Base-by-base conservation (phyloP, 2,329 filamentous ascomycete genomes). In the Ophiostoma australiae region DNA sequence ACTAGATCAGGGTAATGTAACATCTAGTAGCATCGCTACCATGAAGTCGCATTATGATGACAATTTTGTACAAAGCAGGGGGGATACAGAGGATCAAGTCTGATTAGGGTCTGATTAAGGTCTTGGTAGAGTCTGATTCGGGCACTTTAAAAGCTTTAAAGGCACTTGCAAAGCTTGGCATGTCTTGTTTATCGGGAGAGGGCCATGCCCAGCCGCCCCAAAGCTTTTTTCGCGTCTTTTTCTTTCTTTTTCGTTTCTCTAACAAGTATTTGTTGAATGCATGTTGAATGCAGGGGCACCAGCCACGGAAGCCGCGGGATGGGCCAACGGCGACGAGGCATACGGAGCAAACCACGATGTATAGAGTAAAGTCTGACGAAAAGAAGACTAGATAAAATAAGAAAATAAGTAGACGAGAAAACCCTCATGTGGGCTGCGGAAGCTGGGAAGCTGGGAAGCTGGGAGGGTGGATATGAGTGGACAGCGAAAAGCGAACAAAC, bases 151-250 rank as follows among this genome's bases (percentile, higher is more conserved):
- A 27, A 11, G 52, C 52, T 58, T 58, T 13, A 27, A 27, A 27
- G 23, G 52, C 52, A 58, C 52, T 58, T 27, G 58, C 5, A 33
- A 63, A 33, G 58, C 58, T 63, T 63, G 58, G 58, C 58, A 63
- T 33, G 27, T 63, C 58, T 63, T 63, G 58, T 63, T 58, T 58
- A 58, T 48, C 44, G 44, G 44, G 4, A 48, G 44, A 58, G 23
- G 52, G 15, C 39, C 4, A 58, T 27, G 52, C 23, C 52, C 8
- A 58, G 52, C 52, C 23, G 23, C 52, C 3, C 52, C 27, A 63
- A 63, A 63, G 58, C 58, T 63, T 61, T 55, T 27, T 8, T 65
- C 37, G 37, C 37, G 52, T 27, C 52, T 58, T 23, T 58, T 15
- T 48, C 44, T n/a, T 48, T 48, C 15, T 39, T 10, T 39, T 11